Evolutionary conservation across 495 filamentous ascomycete species (phyloP), one percentile per base, ranked within the genome.

Genomic region (Lophiostoma macrostomum): DNA sequence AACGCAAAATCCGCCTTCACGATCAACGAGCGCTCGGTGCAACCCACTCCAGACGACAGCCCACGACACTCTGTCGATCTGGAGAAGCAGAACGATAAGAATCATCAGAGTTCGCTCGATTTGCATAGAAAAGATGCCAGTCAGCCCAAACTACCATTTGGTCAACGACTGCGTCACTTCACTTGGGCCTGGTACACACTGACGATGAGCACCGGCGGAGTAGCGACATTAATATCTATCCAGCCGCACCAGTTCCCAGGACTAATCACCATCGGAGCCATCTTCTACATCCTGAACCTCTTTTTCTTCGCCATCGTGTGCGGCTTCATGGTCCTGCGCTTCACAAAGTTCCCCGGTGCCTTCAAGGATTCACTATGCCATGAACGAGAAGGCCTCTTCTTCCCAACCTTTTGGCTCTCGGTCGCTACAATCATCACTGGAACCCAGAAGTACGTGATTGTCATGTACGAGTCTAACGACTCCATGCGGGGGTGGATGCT

Each of bases 161-260:
- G 68, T 7, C 70, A 76, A 48, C 72, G 83, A 4, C 67, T 86
- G 3, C 71, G 77, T 46, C 84, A 86, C 58, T 85, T 86, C 61
- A 87, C 84, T n/a, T 86, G 81, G 78, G 82, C 82, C 20, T 86
- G 82, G 77, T 88, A 82, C 64, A 84, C 80, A 10, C 64, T 82
- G 14, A 82, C 79, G 14, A 86, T 87, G 82, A 79, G 81, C 30
- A 83, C 80, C 1, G 80, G 81, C 10, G 84, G 83, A 8, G 66
- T 87, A 10, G 78, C 84, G 19, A 71, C 87, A 14, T 66, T 84
- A 28, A 70, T 88, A 24, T 74, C 72, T 38, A 72, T 71, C 44
- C 74, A 78, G 16, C 84, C 83, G 1, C 74, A 82, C 56, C 68
- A 70, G 11, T 85, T 86, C 69, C 53, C 58, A 2, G 82, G 82